phyloP scores from a whole-genome alignment of 306 rosid genomes.

The Vicia villosa region DNA sequence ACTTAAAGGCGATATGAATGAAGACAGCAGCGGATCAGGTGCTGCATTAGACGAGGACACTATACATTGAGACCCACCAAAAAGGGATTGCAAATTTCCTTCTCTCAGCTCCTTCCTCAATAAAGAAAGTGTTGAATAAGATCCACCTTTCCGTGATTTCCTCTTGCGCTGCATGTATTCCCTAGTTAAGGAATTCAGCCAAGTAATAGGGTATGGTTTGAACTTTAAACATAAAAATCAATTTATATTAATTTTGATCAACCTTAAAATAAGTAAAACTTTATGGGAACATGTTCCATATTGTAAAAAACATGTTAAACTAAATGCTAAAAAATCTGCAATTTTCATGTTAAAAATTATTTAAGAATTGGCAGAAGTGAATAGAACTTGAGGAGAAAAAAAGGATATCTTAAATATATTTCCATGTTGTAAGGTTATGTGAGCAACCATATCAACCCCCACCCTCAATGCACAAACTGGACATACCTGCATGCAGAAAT shows the following conservation, averaged over 20 bases:
- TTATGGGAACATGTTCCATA: slow-evolving; percentile 28
- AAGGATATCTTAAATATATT: slow-evolving; percentile 97
- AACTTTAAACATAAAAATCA: not conserved
- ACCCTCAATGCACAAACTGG: slow-evolving; percentile 94
- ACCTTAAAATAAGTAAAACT: slow-evolving; percentile 7
- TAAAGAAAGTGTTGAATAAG: slow-evolving; percentile 83
- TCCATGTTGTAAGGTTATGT: slow-evolving; percentile 93
- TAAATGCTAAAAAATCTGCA: slow-evolving; percentile 18
- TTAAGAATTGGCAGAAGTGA: slow-evolving; percentile 11
- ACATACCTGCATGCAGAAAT: slow-evolving; percentile 71
- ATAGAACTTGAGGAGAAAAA: slow-evolving; percentile 20
- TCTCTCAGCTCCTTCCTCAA: slow-evolving; percentile 86
- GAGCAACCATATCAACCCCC: slow-evolving; percentile 97
- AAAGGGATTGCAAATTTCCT: slow-evolving; percentile 83
- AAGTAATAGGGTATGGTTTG: slow-evolving; percentile 22
- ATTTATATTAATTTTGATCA: not conserved
- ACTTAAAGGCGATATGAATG: slow-evolving; percentile 80
- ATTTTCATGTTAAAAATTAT: slow-evolving; percentile 10
- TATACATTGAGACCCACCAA: slow-evolving; percentile 75
- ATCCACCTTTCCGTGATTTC: slow-evolving; percentile 85
- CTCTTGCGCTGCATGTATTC: slow-evolving; percentile 93
- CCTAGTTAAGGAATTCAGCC: slow-evolving; percentile 64
- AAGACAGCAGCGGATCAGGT: slow-evolving; percentile 83
- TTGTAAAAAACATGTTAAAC: slow-evolving; percentile 1
- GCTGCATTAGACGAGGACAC: slow-evolving; percentile 74